These are phyloP conservation scores for Monosporascus sp. DNA, from an alignment of 2,329 filamentous ascomycete genomes.

Conservation along the genomic window DNA sequence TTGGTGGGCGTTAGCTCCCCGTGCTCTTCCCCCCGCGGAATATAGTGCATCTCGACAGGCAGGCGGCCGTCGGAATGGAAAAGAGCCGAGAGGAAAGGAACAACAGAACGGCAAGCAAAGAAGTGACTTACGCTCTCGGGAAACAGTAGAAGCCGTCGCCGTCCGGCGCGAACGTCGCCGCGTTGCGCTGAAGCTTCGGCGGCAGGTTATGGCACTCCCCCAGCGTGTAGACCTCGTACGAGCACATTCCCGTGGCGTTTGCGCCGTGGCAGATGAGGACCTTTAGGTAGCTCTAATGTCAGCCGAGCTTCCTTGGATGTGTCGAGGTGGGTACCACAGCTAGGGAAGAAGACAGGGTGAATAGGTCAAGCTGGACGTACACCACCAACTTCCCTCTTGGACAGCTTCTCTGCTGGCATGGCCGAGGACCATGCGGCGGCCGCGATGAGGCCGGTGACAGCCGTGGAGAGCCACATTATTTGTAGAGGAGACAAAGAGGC, in stretches of 20 bases:
- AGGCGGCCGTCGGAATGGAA: background rate
- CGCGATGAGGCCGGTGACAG: conserved; percentile 17
- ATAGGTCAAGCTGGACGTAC: conserved; percentile 30
- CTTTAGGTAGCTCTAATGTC: conserved; percentile 21
- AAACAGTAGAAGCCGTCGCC: conserved; percentile 44
- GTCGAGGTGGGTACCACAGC: background rate
- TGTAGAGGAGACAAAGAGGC: background rate
- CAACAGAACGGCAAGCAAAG: background rate
- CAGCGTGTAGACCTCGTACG: conserved; percentile 37
- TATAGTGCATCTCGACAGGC: too few species aligned
- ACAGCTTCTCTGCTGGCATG: conserved; percentile 22
- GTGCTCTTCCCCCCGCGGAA: background rate
- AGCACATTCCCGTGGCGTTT: conserved; percentile 44
- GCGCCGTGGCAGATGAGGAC: conserved; percentile 46
- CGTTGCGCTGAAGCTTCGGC: conserved; percentile 34
- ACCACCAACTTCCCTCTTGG: conserved; percentile 40
- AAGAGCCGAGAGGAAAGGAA: background rate
- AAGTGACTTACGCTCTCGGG: conserved; percentile 31
- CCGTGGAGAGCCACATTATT: conserved; percentile 22
- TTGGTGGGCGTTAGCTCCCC: conserved; percentile 1
- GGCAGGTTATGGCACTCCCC: conserved; percentile 42
- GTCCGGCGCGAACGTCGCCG: conserved; percentile 46
- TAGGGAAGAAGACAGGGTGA: background rate
- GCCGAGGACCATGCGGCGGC: conserved; percentile 19
- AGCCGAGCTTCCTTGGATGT: background rate